Base-by-base conservation (phyloP, 2,329 filamentous ascomycete species). In the Cyclaneusma minus region DNA sequence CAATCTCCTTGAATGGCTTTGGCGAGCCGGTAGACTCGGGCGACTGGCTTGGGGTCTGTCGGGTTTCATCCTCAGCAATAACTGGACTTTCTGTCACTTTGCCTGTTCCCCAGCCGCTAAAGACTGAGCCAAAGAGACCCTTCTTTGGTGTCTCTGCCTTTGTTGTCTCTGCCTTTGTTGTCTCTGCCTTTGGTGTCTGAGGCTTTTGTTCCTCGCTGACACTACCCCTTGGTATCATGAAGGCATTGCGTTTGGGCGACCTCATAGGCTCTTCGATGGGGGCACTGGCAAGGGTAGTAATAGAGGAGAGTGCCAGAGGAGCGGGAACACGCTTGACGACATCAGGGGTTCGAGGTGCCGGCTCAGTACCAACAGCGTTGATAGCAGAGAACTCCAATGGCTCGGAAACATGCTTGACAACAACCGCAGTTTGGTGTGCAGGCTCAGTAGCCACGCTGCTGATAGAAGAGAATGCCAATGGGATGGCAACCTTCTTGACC, bases 11-110 rank as follows among this genome's bases (percentile, higher is more conserved):
- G 40, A 80, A 63, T 1, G 66, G 67, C 10, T 54, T 55, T 39
- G 67, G 60, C 1, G 62, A 69, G 30, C 70, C 58, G 35, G 69
- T 60, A 24, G 57, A 61, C 35, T 61, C 57, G 9, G 56, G 56
- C 19, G 62, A 62, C 36, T 71, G 64, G 24, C 48, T 54, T 10
- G 55, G 56, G 17, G 63, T 62, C 36, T 73, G 67, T 21, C 62
- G 56, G 3, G 68, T 70, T 34, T 70, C 65, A 39, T 80, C 73
- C 42, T 79, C 72, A 3, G 68, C 68, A 44, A 78, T 72, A 26
- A 66, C 41, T 6, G 58, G 56, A 0, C 51, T 47, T 4, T 43
- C 34, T 3, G 50, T 40, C 12, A 48, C 44, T 30, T 51, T 54
- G 20, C 43, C 44, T 37, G 55, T 62, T 31, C 54, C 55, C 39